Percentiles rank a stretch among this genome's conserved stretches.
Conservation (phyloP, 176 grass and related monocot species). For the Bolboschoenus planiculmis region DNA sequence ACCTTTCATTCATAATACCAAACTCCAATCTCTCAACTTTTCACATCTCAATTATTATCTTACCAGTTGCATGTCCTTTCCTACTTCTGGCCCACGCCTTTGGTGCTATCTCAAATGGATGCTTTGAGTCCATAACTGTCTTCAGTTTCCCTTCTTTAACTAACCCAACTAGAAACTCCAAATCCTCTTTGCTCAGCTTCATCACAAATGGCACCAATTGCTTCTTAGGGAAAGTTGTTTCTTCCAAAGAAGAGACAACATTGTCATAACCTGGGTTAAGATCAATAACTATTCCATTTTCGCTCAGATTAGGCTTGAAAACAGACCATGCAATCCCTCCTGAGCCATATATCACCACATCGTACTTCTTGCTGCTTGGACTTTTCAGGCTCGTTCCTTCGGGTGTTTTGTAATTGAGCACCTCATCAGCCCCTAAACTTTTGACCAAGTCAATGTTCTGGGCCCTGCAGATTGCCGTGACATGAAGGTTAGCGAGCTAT, state of each 20-base stretch:
- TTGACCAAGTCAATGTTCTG: slow-evolving; percentile 46
- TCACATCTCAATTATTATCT: slow-evolving; percentile 49
- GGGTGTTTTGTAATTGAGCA: slow-evolving; percentile 49
- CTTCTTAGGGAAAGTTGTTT: slow-evolving; percentile 36
- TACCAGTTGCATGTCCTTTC: slow-evolving; percentile 57
- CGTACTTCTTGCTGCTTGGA: slow-evolving; percentile 46
- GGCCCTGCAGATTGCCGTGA: slow-evolving; percentile 47
- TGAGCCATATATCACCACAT: slow-evolving; percentile 48
- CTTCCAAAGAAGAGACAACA: slow-evolving; percentile 23
- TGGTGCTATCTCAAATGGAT: slow-evolving; percentile 26
- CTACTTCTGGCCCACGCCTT: slow-evolving; percentile 65
- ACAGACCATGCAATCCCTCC: slow-evolving; percentile 32
- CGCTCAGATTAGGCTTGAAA: slow-evolving; percentile 35
- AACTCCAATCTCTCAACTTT: neutral
- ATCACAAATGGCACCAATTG: slow-evolving; percentile 37
- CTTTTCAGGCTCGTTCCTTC: slow-evolving; percentile 49
- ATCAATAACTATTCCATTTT: slow-evolving; percentile 39
- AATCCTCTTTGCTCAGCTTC: slow-evolving; percentile 24
- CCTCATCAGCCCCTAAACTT: slow-evolving; percentile 58
- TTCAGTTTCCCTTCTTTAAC: slow-evolving; percentile 44
- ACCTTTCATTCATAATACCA: neutral
- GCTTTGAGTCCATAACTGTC: slow-evolving; percentile 45
- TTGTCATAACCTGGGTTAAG: slow-evolving; percentile 23
- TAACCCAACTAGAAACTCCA: slow-evolving; percentile 55
- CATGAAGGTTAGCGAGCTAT: slow-evolving; percentile 43